Conservation (phyloP, 2,329 filamentous ascomycete genomes). For the Epichloe aotearoae region DNA sequence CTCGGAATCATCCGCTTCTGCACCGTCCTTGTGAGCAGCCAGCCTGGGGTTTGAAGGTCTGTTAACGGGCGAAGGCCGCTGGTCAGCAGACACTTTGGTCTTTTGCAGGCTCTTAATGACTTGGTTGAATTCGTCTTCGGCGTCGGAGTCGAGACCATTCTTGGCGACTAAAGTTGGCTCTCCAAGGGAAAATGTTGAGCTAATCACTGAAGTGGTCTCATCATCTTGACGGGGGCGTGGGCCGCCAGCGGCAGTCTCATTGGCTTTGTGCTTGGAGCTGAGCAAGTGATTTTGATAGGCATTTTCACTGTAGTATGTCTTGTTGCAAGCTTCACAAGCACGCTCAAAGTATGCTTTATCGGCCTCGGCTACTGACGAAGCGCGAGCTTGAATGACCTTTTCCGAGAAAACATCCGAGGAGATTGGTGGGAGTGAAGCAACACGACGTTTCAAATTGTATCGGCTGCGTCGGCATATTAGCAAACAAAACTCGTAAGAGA, state of each 20-base stretch:
- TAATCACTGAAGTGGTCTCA: conserved; percentile 70
- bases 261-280: conserved; percentile 72
- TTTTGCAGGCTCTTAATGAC: conserved; percentile 70
- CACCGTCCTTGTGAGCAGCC: conserved; percentile 24
- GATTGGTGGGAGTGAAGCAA: conserved; percentile 80
- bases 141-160: conserved; percentile 48
- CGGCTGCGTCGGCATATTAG: conserved; percentile 38
- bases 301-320: conserved; percentile 94
- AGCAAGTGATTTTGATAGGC: conserved; percentile 85
- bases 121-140: conserved; percentile 61
- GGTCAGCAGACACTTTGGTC: conserved; percentile 47
- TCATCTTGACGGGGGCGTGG: conserved; percentile 36
- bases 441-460: conserved; percentile 91
- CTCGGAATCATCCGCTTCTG: conserved; percentile 30
- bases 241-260: conserved; percentile 33
- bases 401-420: conserved; percentile 89
- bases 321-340: conserved; percentile 67
- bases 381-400: conserved; percentile 86
- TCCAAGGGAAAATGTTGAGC: conserved; percentile 82
- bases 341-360: conserved; percentile 84
- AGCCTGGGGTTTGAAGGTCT: conserved; percentile 39
- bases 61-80: conserved; percentile 37
- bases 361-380: conserved; percentile 68
- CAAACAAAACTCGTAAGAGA: not conserved
- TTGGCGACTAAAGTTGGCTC: conserved; percentile 48